phyloP scores from a whole-genome alignment of 148 eudicot species.

The Heliamphora exappendiculata region DNA sequence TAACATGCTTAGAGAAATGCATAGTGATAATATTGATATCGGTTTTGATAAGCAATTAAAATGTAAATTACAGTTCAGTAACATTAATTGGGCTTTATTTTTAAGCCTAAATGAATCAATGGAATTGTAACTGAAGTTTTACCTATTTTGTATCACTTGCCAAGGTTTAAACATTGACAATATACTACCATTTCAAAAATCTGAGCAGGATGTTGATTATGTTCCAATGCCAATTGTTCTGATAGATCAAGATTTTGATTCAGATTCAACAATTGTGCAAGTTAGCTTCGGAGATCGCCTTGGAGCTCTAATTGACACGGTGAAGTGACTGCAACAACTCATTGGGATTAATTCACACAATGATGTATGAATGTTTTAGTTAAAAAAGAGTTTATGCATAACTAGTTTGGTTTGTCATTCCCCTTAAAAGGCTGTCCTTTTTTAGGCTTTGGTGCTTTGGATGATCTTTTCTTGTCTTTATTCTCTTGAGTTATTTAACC shows the following conservation, averaged over 20 bases:
- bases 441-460: slow-evolving; percentile 1
- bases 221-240: slow-evolving; percentile 79
- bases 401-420: background rate
- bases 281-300: slow-evolving; percentile 97
- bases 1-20: no score
- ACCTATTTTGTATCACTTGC: background rate
- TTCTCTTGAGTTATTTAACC: background rate
- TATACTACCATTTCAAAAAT: slow-evolving; percentile 29
- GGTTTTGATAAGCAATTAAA: no score
- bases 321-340: slow-evolving; percentile 19
- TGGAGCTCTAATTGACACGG: slow-evolving; percentile 96
- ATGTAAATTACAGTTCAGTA: no score
- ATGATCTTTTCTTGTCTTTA: background rate
- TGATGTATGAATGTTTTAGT: background rate
- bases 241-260: slow-evolving; percentile 81
- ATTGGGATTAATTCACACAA: background rate
- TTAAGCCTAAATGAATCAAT: no score
- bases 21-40: no score
- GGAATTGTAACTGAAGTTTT: no score
- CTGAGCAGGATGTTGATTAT: slow-evolving; percentile 48
- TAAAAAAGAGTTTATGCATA: background rate
- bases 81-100: no score
- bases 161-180: background rate
- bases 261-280: slow-evolving; percentile 72
- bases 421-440: background rate